phyloP scores from a whole-genome alignment of 495 filamentous ascomycete genomes.

The Xylaria nigripes region DNA sequence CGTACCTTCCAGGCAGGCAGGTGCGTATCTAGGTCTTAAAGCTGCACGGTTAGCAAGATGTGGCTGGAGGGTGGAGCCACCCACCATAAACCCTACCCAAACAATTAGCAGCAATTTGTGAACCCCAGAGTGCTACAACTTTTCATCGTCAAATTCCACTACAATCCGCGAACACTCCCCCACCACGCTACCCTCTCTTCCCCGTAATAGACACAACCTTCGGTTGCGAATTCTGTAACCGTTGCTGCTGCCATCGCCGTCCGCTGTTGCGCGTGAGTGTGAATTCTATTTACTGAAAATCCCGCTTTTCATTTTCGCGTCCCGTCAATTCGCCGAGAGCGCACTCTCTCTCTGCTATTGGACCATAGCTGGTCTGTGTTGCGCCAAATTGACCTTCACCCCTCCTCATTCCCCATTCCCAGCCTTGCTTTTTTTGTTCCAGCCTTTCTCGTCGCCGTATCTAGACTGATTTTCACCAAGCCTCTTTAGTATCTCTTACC shows the following conservation, averaged over 20 bases:
- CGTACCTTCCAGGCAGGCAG: not conserved
- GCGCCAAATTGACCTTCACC: slow-evolving; percentile 2
- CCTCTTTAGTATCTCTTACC: slow-evolving; percentile 27
- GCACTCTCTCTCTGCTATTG: not conserved
- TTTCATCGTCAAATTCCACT: slow-evolving; percentile 13
- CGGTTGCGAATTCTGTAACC: not conserved
- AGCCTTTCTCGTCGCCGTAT: slow-evolving; percentile 24
- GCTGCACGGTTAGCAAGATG: not conserved
- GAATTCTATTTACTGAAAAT: slow-evolving; percentile 2
- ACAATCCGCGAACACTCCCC: slow-evolving; percentile 2
- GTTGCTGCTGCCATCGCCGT: not conserved
- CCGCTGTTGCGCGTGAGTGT: slow-evolving; percentile 4
- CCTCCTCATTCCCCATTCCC: not conserved
- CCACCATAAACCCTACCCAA: slow-evolving; percentile 11
- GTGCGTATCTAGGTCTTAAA: not conserved
- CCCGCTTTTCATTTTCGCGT: not conserved
- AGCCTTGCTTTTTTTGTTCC: slow-evolving; percentile 7
- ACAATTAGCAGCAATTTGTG: slow-evolving; percentile 15
- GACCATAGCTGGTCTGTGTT: slow-evolving; percentile 2
- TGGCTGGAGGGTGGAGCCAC: slow-evolving; percentile 2
- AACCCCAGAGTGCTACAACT: slow-evolving; percentile 5
- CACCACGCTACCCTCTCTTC: slow-evolving; percentile 4
- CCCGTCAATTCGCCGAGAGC: not conserved
- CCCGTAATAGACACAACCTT: slow-evolving; percentile 1
- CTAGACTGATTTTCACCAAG: slow-evolving; percentile 14